Evolutionary conservation across 2,329 filamentous ascomycete species (phyloP).

Genomic region (Huntiella savannae): DNA sequence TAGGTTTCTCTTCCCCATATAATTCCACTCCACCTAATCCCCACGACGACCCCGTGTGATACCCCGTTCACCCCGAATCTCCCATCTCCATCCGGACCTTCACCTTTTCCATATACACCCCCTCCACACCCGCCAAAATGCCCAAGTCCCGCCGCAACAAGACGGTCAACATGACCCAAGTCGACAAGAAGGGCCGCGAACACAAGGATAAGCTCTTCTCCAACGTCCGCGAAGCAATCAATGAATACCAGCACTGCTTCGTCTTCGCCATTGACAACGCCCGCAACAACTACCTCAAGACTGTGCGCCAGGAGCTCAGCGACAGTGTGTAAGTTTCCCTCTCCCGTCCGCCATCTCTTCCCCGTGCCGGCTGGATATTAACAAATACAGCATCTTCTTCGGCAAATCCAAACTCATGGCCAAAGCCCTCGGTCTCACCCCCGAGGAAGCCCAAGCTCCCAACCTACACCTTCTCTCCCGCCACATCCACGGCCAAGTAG

Average conservation of each 20-base stretch:
- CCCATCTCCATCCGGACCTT: neutral
- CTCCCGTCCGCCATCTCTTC: too few species aligned
- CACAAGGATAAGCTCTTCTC: conserved; percentile 77
- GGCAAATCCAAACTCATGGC: conserved; percentile 99
- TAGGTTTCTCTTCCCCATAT: neutral
- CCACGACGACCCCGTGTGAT: neutral
- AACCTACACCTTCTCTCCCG: conserved; percentile 52
- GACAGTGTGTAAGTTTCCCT: conserved; percentile 71
- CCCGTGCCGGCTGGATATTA: too few species aligned
- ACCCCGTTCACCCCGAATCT: neutral
- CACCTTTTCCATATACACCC: neutral
- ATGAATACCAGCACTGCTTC: conserved; percentile 77
- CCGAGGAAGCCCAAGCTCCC: conserved; percentile 62
- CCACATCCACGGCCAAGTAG: conserved; percentile 65
- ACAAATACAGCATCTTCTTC: conserved; percentile 60
- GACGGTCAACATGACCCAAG: conserved; percentile 77
- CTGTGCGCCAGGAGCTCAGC: conserved; percentile 64
- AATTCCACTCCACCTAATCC: neutral
- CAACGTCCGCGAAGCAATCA: conserved; percentile 69
- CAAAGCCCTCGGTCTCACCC: conserved; percentile 66
- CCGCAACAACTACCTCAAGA: conserved; percentile 91
- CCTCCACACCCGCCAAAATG: conserved; percentile 37
- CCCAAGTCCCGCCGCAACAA: conserved; percentile 90
- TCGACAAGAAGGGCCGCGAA: conserved; percentile 81
- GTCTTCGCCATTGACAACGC: conserved; percentile 92